Evolutionary conservation across 768 basidiomycete genomes (phyloP).

Genomic region (Serendipita vermifera): DNA sequence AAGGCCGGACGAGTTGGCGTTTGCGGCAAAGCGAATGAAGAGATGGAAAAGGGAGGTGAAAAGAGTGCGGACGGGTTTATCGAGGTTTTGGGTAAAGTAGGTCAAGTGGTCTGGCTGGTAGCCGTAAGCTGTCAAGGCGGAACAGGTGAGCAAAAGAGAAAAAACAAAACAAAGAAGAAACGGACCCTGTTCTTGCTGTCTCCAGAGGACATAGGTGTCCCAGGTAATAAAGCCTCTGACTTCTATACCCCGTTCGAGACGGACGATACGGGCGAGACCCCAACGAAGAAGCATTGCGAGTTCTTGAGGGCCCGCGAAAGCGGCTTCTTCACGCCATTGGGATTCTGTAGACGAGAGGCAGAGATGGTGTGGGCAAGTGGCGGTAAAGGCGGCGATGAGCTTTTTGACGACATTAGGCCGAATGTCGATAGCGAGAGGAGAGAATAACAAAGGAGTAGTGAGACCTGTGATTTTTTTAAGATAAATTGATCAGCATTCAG

Average conservation of each 20-base stretch:
- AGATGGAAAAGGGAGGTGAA: conserved; percentile 65
- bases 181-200: conserved; percentile 70
- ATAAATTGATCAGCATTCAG: background rate
- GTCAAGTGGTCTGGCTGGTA: conserved; percentile 66
- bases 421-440: conserved; percentile 74
- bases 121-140: conserved; percentile 32
- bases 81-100: conserved; percentile 44
- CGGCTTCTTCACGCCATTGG: conserved; percentile 64
- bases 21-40: conserved; percentile 66
- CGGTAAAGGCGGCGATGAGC: conserved; percentile 70
- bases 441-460: conserved; percentile 85
- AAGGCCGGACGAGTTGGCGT: conserved; percentile 74
- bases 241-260: conserved; percentile 54
- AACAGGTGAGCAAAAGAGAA: conserved; percentile 16
- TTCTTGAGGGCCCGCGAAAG: conserved; percentile 75
- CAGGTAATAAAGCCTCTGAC: conserved; percentile 76
- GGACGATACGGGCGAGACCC: conserved; percentile 70
- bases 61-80: conserved; percentile 42
- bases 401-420: conserved; percentile 58
- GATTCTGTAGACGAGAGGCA: conserved; percentile 33
- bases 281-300: conserved; percentile 87
- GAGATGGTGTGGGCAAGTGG: conserved; percentile 18
- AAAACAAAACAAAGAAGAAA: conserved; percentile 16
- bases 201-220: conserved; percentile 73
- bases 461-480: conserved; percentile 29